A percentile compares a stretch with the other conserved stretches of the same genome.
These are phyloP conservation scores for Tuber brumale DNA, from an alignment of 495 filamentous ascomycete species.

Conservation along the genomic window DNA sequence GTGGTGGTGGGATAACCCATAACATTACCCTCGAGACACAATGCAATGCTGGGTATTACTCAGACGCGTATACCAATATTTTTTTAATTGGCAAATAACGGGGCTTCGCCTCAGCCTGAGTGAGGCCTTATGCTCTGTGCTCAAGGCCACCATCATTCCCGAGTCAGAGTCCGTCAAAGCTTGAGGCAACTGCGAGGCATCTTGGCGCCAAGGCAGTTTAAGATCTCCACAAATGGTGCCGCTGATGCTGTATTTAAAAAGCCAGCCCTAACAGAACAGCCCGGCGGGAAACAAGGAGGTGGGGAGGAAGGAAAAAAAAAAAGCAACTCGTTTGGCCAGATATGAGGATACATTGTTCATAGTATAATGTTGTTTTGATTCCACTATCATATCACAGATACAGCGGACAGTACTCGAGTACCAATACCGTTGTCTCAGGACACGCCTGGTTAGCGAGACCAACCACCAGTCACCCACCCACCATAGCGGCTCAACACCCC, in stretches of 20 bases:
- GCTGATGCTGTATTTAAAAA: neutral
- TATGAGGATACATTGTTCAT: neutral
- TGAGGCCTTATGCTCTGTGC: neutral
- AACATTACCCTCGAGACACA: too few relatives aligned
- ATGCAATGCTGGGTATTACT: too few relatives aligned
- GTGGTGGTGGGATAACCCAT: too few relatives aligned
- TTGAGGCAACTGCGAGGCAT: neutral
- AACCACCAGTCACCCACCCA: neutral
- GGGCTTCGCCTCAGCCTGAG: neutral
- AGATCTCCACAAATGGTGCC: neutral
- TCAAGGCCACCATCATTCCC: neutral
- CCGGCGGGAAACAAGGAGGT: neutral
- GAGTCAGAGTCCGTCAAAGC: neutral
- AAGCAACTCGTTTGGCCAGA: neutral
- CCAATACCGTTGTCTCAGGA: neutral
- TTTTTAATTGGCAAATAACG: neutral
- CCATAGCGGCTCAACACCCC: neutral
- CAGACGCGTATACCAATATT: too few relatives aligned
- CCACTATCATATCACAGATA: neutral
- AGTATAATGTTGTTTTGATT: neutral
- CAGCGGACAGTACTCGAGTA: neutral
- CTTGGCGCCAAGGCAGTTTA: neutral
- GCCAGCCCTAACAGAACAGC: neutral
- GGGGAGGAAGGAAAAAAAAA: neutral
- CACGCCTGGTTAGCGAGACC: neutral